Evolutionary conservation across 208 protist genomes (phyloP), one percentile per base, ranked within the genome.

Genomic region (Tetramitus jugosus): DNA sequence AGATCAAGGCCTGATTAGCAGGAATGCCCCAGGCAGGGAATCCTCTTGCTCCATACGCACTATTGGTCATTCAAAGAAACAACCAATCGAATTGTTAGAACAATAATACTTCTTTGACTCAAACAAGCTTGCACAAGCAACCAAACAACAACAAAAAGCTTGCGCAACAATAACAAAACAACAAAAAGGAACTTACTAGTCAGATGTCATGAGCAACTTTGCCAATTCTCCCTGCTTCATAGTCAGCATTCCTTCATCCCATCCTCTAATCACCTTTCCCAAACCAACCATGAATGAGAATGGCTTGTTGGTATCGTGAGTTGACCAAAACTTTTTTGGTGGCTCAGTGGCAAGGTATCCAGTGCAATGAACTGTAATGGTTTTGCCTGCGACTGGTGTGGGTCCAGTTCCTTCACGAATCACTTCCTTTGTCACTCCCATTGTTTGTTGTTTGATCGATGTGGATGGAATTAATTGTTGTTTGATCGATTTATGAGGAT

Each of bases 201-300:
- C 0, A 29, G 35, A 29, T 62, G n/a, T n/a, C n/a, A 91, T 62
- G 79, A 82, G 64, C n/a, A 94, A 80, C 29, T 89, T 78, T 23
- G 89, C 84, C 81, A 88, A 91, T 84, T 95, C 92, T 31, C 92
- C 92, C 26, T 89, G 76, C n/a, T 85, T 85, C 92, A 95, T 95
- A 3, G 91, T 93, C 10, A 88, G 86, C 53, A 95, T 89, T 60
- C 92, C 90, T 65, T 87, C 84, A 75, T 95, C 92, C 92, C 91
- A 94, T 29, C 91, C 92, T 78, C 92, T 92, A 78, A 95, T 95
- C 6, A 94, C 92, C 81, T 94, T 84, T 23, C 90, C 90, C 23
- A 87, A 82, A 60, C 90, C 91, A 23, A 95, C 79, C 20, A 76
- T 87, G 75, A 95, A 95, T 65, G 87, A 86, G 79, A 94, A 93